Evolutionary conservation across 2,329 filamentous ascomycete genomes (phyloP), one percentile per base, ranked within the genome.

Genomic region (Salinomyces thailandicus): DNA sequence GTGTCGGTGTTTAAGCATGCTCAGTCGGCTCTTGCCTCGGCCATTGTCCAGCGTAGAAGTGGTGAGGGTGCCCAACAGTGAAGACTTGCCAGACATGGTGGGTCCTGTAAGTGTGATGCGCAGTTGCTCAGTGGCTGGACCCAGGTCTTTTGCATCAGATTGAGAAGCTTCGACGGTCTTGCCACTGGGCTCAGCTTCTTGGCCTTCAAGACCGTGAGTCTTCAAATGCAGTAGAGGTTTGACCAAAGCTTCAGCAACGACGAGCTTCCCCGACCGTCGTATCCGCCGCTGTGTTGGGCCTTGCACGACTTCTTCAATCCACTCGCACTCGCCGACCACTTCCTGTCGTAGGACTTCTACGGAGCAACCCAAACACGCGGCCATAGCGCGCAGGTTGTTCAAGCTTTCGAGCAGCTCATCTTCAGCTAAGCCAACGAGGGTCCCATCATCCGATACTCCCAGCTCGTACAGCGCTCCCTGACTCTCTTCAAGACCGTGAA

Each of bases 391-490:
- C 24, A 98, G 63, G 39, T 87, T 95, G 28, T 73, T 73, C 42
- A 96, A 69, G 56, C 86, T 95, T 61, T 96, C 89, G 43, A 89
- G 76, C 70, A 98, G 75, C 60, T 98, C 91, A 54, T 95, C 86
- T 46, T 83, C 77, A 2, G 85, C 83, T 31, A 98, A 67, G 0
- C 91, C 91, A 28, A 94, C 76, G 39, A 98, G 77, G 0, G 81
- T 85, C 5, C 91, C 91, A 62, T 96, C 86, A 58, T 98, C 91
- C 18, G 87, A 82, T 7, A 98, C 86, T 0, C 91, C 91, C 58
- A 98, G 93, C 59, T 98, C 89, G 51, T 98, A 98, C 33, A 96
- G 62, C 1, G 91, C 91, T 4, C 91, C 91, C 47, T 85, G 81
- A 12, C 86, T 95, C 57, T 94, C 87, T 56, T 96, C 89, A 6